Percentiles rank a stretch among this genome's conserved stretches.
phyloP scores from a whole-genome alignment of 164 flowering plant species.

The Magnolia officinalis region DNA sequence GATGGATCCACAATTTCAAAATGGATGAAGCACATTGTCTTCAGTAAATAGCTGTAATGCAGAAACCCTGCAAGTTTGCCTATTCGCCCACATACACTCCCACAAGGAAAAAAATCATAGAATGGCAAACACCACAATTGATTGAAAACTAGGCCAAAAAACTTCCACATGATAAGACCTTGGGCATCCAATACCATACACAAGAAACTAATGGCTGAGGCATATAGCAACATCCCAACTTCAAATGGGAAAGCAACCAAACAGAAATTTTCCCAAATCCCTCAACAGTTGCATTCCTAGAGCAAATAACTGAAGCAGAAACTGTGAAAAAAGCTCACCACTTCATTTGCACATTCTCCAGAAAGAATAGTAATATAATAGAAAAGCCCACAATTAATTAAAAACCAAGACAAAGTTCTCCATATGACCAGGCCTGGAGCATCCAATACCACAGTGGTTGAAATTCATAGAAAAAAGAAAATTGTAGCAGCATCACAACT shows the following conservation, averaged over 20 bases:
- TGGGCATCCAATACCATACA: not conserved
- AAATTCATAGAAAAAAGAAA: not conserved
- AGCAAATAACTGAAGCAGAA: not conserved
- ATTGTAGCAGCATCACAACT: not conserved
- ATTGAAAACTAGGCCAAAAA: not conserved
- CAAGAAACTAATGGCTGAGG: not conserved
- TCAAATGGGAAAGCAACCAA: not conserved
- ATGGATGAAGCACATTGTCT: not conserved
- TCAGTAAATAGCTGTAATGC: not conserved
- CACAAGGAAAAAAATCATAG: not conserved
- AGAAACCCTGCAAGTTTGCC: not conserved
- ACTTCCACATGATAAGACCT: not conserved
- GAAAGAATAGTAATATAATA: too few relatives aligned
- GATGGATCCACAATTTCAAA: not conserved
- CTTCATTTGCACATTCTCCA: too few relatives aligned
- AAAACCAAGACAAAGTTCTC: not conserved
- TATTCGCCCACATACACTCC: not conserved
- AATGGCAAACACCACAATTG: too few relatives aligned
- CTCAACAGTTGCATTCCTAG: not conserved
- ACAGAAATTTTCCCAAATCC: not conserved
- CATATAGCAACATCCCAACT: not conserved
- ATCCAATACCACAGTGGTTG: not conserved
- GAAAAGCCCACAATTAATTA: not conserved
- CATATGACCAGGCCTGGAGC: not conserved
- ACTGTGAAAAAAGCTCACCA: too few relatives aligned